Evolutionary conservation across 257 asterid genomes (phyloP), one percentile per base, ranked within the genome.

Genomic region (Solanum microdontum): DNA sequence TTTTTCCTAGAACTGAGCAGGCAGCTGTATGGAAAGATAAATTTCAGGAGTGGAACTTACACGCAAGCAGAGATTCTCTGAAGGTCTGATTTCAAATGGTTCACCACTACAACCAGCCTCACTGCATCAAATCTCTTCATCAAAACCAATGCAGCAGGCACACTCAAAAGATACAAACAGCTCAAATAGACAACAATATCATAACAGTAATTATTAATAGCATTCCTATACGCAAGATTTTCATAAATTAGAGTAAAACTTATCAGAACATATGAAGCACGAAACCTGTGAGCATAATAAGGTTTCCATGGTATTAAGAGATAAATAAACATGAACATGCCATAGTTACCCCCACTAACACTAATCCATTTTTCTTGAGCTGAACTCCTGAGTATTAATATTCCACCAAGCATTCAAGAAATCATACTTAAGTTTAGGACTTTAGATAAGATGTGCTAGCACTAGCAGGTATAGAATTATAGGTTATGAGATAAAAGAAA

Each of bases 61-160:
- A 94, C 85, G 91, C 75, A 87, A 60, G 92, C 55, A 73, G 48
- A 86, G 58, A 87, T 77, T 24, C 84, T 86, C 89, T 40, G 87
- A 87, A 66, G 80, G 86, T 86, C 75, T 87, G 55, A 86, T 77
- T 89, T 93, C 95, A 85, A 92, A 69, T n/a, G 93, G 94, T 83
- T 93, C 95, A 76, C 91, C 92, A 68, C 28, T 32, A 70, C 91
- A 90, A 91, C 90, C 91, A 68, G 72, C 85, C 85, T 90, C 93
- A 89, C 98, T 94, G 93, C 86, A 90, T 84, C 90, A 92, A 88
- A 88, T 84, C 73, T 86, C 85, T 90, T 87, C 79, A 88, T 87
- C 82, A 87, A 89, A 86, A 86, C 60, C 33, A 86, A 72, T 43
- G 68, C 85, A 80, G 68, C 40, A 80, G 40, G 21, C 40, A 82